Evolutionary conservation across 1,139 yeast species (phyloP), one percentile per base, ranked within the genome.

Genomic region (Magnusiomyces paraingens): DNA sequence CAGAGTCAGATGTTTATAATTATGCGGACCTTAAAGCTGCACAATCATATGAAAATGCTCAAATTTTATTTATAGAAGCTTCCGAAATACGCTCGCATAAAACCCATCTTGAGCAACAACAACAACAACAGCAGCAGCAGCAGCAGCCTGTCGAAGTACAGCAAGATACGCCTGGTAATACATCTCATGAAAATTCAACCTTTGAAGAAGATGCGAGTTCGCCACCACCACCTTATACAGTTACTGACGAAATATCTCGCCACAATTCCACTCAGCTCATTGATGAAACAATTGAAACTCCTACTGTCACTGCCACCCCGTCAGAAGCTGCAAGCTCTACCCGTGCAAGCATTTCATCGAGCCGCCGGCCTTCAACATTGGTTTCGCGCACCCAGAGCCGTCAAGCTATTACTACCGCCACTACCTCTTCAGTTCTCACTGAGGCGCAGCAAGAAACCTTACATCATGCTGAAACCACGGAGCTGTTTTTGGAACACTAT

Each of bases 401-500:
- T 26, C 32, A 26, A 26, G 32, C 32, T 26, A 26, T 26, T 26
- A n/a, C 17, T n/a, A 12, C 40, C 12, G 20, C 11, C 22, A 14
- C 10, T 18, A 12, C 47, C 8, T 8, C 14, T 43, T 15, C 35
- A n/a, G 35, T 20, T 10, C 40, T 44, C 3, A 22, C 18, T 12
- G n/a, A 32, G 29, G 21, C 15, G 12, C 20, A 18, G 12, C 49
- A 46, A 18, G 39, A 26, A 17, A 39, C 17, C 12, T 43, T 52
- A 1, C 2, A 53, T 6, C 56, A 54, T 17, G 63, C 63, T 1
- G 52, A 52, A 3, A 61, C 62, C 2, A 57, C 64, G 1, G 58
- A 60, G 17, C 62, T 64, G 38, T 84, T 86, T 76, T 66, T 83
- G 38, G 68, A 69, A 8, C 66, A 68, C 17, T 81, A 86, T 58